Percentiles rank a stretch among this genome's conserved stretches.
Evolutionary conservation across 495 filamentous ascomycete genomes (phyloP).

Genomic region (Gamarada debralockiae): DNA sequence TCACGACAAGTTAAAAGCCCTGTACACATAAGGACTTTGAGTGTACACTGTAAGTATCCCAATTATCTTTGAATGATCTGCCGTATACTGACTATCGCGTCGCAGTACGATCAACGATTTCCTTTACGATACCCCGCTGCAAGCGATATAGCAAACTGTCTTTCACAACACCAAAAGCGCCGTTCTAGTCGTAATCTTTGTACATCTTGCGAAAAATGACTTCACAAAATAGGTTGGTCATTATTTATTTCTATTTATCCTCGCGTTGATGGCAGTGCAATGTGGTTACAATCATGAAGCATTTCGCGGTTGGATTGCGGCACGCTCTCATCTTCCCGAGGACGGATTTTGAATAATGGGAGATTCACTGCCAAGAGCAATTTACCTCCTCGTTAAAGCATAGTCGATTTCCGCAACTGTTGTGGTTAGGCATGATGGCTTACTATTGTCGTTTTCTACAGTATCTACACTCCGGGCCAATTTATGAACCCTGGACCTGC

Average conservation of each 20-base stretch:
- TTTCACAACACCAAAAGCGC: neutral
- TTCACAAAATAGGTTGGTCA: slow-evolving; percentile 23
- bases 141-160: neutral
- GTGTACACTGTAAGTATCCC: slow-evolving; percentile 5
- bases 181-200: slow-evolving; percentile 11
- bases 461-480: slow-evolving; percentile 62
- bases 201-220: slow-evolving; percentile 20
- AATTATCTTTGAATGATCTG: neutral
- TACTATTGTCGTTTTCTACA: slow-evolving; percentile 27
- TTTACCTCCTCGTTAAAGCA: neutral
- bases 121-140: slow-evolving; percentile 24
- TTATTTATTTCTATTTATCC: neutral
- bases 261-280: slow-evolving; percentile 10
- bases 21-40: neutral
- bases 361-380: slow-evolving; percentile 13
- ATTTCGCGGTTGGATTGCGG: too few relatives aligned
- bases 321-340: neutral
- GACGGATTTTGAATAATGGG: neutral
- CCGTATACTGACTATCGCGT: neutral
- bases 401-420: neutral
- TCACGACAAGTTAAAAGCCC: neutral
- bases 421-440: slow-evolving; percentile 18
- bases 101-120: slow-evolving; percentile 22
- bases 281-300: slow-evolving; percentile 10
- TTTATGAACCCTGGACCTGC: slow-evolving; percentile 98